Evolutionary conservation across 148 eudicot genomes (phyloP), one percentile per base, ranked within the genome.

Genomic region (Gaultheria prostrata): DNA sequence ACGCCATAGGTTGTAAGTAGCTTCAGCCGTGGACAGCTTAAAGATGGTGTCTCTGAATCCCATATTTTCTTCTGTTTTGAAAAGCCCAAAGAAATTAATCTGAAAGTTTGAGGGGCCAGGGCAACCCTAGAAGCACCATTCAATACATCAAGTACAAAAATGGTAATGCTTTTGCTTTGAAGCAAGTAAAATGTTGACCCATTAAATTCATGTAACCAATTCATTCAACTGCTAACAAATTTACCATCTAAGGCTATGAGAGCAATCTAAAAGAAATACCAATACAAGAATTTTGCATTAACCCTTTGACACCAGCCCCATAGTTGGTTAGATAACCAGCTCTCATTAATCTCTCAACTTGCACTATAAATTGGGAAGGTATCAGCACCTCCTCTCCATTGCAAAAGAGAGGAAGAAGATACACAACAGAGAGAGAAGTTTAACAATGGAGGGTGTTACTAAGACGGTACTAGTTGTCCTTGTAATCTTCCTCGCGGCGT

Each of bases 141-240:
- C 8, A 30, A 67, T 35, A 67, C 72, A 28, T 67, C 72, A 13
- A n/a, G 39, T 30, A 30, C 13, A 28, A 28, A 30, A 7, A 67
- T 12, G 72, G 72, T 18, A 67, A 67, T 28, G 72, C 72, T 65
- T 65, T 26, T 10, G 71, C 71, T 26, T 63, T 10, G 32, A 63
- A 24, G 70, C 70, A 63, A 63, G 70, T 4, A 65, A 67, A 67
- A 67, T 26, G 35, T 28, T 65, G 71, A 65, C 71, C 71, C 71
- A 65, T 26, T 28, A 67, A 67, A 28, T 67, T 14, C 14, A 30
- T 67, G 14, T 7, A 33, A 26, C 72, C 72, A n/a, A n/a, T n/a
- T n/a, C n/a, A n/a, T n/a, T n/a, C n/a, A n/a, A n/a, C n/a, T n/a
- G n/a, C n/a, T n/a, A n/a, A n/a, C n/a, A n/a, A n/a, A 67, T 12